Base-by-base conservation (phyloP, 768 basidiomycete species). In the Boletus rubropictus region DNA sequence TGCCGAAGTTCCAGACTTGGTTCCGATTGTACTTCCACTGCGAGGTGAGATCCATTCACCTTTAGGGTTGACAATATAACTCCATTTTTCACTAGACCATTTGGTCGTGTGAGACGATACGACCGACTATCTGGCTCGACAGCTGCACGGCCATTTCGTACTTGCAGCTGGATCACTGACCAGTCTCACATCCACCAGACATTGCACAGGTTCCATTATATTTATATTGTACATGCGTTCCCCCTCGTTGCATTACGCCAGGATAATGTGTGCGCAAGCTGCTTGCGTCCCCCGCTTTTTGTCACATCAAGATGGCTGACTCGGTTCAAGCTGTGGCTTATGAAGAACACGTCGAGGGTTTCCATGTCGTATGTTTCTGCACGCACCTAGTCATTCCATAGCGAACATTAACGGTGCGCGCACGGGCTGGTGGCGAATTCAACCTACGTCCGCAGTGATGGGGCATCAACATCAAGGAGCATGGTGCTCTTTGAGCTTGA, bases 1-100 rank as follows among this genome's bases (percentile, higher is more conserved):
- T 58, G 80, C 83, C 61, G 88, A 90, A 61, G 80, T 86, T 45
- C 77, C 82, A 53, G 87, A 84, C 61, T 77, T 79, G 67, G 62
- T 74, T 48, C 76, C 84, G 34, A 76, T 83, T 9, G 79, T 93
- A 20, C 74, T 89, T 46, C 89, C 88, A 43, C 70, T 89, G 62
- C 72, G 78, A 77, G 85, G 86, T 85, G 63, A 60, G 81, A 68
- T 55, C 56, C 57, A 54, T 36, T 51, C 55, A 50, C 35, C 12
- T 36, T 44, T 34, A 22, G 10, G 27, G 21, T 22, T 36, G 7
- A 41, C 28, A 14, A 34, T 29, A 14, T 27, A 51, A 61, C 48
- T n/a, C 48, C 37, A 11, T 40, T 48, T 45, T 39, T 41, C 21
- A 32, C 38, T 8, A 58, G 66, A 65, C 39, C 65, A 65, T 37